phyloP scores from a whole-genome alignment of 176 grass and related monocot genomes.

The Cenchrus purpureus region DNA sequence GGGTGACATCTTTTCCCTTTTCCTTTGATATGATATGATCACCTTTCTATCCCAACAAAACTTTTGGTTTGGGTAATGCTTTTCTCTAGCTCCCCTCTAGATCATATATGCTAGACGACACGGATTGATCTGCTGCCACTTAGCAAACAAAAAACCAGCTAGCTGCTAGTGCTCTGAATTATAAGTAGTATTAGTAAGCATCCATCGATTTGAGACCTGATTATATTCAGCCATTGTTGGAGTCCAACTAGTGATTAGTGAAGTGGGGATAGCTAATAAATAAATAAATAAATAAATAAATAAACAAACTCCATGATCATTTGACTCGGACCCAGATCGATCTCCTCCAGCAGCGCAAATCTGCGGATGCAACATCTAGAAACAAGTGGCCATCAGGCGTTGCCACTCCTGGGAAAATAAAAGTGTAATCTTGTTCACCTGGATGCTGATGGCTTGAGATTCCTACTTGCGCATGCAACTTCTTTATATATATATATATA shows the following conservation, averaged over 20 bases:
- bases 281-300: background rate
- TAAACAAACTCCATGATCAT: conserved; percentile 2
- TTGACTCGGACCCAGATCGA: background rate
- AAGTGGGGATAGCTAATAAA: background rate
- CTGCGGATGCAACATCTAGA: background rate
- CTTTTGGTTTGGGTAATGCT: background rate
- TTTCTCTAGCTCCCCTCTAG: background rate
- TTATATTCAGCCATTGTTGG: background rate
- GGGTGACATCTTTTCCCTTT: conserved; percentile 12
- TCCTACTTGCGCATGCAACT: background rate
- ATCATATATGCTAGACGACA: background rate
- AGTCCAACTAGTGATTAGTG: background rate
- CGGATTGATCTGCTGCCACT: conserved; percentile 22
- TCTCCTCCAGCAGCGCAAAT: conserved; percentile 41
- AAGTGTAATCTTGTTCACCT: background rate
- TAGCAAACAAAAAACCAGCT: conserved; percentile 24
- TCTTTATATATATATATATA: no score
- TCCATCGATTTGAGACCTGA: background rate
- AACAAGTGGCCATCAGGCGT: background rate
- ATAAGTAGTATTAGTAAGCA: background rate
- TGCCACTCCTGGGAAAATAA: no score
- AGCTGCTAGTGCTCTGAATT: background rate
- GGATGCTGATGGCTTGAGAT: conserved; percentile 21
- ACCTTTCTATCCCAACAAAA: conserved; percentile 5
- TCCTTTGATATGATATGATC: background rate